Conservation (phyloP, 225 moss, liverwort and hornwort genomes). For the Polytrichum commune region DNA sequence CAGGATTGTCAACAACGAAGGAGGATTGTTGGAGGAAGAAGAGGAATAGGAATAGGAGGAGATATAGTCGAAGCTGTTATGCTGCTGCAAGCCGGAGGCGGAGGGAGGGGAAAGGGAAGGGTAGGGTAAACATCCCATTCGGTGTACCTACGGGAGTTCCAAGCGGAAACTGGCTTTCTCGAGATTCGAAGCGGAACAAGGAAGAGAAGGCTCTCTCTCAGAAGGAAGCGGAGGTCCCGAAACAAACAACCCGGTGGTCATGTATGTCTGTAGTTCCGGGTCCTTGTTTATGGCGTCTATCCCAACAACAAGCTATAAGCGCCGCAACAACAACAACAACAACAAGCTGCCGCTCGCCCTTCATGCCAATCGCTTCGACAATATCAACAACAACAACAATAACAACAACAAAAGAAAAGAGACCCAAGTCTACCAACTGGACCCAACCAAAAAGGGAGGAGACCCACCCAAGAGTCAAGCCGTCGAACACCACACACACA, state of each 20-base stretch:
- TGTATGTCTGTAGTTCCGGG: slow-evolving; percentile 7
- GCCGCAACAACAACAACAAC: too few relatives aligned
- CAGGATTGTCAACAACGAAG: too few relatives aligned
- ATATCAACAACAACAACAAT: neutral
- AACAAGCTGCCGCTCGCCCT: too few relatives aligned
- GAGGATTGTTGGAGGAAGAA: too few relatives aligned
- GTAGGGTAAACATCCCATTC: slow-evolving; percentile 7
- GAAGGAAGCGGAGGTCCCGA: slow-evolving; percentile 12
- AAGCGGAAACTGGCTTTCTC: slow-evolving; percentile 2
- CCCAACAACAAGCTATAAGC: neutral
- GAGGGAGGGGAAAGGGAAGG: neutral
- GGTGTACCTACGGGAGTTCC: slow-evolving; percentile 8
- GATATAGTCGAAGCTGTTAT: neutral
- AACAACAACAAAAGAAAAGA: neutral
- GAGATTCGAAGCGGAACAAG: slow-evolving; percentile 24
- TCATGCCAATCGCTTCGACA: too few relatives aligned
- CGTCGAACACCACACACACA: neutral
- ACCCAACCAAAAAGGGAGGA: neutral
- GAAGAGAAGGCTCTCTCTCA: too few relatives aligned
- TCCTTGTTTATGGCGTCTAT: slow-evolving; percentile 1
- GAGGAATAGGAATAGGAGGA: neutral
- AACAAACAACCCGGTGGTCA: slow-evolving; percentile 15
- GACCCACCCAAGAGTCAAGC: slow-evolving; percentile 2
- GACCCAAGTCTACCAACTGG: slow-evolving; percentile 15
- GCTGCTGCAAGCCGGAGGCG: neutral